Base-by-base conservation (phyloP, 805 yeast genomes). In the Spathaspora hagerdaliae region DNA sequence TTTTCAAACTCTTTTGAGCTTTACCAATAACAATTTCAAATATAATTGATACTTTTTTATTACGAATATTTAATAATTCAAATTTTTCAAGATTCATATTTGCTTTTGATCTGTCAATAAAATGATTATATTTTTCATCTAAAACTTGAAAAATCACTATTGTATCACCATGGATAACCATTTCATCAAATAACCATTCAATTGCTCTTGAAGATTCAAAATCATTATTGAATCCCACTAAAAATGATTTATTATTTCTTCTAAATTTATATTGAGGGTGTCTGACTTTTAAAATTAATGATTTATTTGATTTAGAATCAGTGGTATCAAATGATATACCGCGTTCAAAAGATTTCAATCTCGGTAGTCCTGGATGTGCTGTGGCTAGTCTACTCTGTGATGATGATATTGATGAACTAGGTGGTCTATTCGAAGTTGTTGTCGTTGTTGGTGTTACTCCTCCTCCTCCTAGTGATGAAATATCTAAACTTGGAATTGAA, bases 141-240 rank as follows among this genome's bases (percentile, higher is more conserved):
- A 71, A 54, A 6, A 71, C 77, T 46, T 69, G 74, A 12, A 72
- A 53, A 6, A 71, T 62, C 10, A 72, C 59, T 11, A 72, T 56
- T 12, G 77, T 69, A 51, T 72, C 77, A 11, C 77, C 77, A 56
- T 67, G 57, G 27, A 70, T 58, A 10, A 69, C 60, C 67, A 72
- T 61, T 51, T 72, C 74, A 47, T 69, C 74, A 51, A 72, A 66
- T 29, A 71, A 56, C 77, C 77, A 72, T 44, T 67, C 70, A 19
- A 71, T 65, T 5, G 77, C 75, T 44, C 58, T 60, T 34, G 64
- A 48, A 9, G 73, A 67, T 49, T 67, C 74, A 11, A 50, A 38
- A 47, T 69, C 74, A 38, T 60, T 54, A 51, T 66, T 67, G 55
- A 58, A 72, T 3, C 75, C 77, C 3, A 67, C 56, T 38, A 72